Evolutionary conservation across 192 early-diverging fungal species (phyloP), one percentile per base, ranked within the genome.

Genomic region (Bifiguratus adelaidae): DNA sequence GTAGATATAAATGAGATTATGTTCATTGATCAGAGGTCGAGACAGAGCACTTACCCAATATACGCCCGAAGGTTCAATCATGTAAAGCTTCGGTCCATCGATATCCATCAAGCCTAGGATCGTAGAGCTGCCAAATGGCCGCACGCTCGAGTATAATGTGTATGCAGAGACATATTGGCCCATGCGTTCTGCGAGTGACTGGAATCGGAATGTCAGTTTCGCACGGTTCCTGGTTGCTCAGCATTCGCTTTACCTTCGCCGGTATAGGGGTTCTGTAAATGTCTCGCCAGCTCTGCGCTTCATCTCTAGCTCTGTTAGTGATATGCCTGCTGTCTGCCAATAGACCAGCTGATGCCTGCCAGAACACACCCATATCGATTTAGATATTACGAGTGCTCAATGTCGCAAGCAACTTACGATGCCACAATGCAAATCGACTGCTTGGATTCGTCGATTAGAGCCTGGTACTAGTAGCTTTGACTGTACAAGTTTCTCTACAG

Each of bases 31-130:
- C 27, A 50, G n/a, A 15, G 4, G 4, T 41, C 2, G 15, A 22
- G 43, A 20, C 16, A 30, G 12, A n/a, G n/a, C n/a, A 46, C 59
- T 46, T 71, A 91, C 89, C 76, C 88, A 87, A 65, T 85, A 95
- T 46, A 92, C 71, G 50, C 96, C 96, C 47, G 91, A 94, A 4
- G 96, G 96, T 65, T 99, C 96, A 26, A 99, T 65, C 83, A 95
- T 91, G 59, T 88, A 91, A 46, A 99, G 70, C 43, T 78, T 78
- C 22, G 92, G 91, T 4, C 91, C 91, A 28, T 83, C 74, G 15
- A 52, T 64, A 60, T 94, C 91, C 52, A 87, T 73, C 15, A 78
- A 73, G 5, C 74, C 94, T 48, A 99, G 52, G 34, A 99, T 82
- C 7, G 85, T 81, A 60, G 81, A 79, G 28, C 80, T 63, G 30